These are phyloP conservation scores for Protostelium mycophagum DNA, from an alignment of 78 protist genomes.

Conservation along the genomic window DNA sequence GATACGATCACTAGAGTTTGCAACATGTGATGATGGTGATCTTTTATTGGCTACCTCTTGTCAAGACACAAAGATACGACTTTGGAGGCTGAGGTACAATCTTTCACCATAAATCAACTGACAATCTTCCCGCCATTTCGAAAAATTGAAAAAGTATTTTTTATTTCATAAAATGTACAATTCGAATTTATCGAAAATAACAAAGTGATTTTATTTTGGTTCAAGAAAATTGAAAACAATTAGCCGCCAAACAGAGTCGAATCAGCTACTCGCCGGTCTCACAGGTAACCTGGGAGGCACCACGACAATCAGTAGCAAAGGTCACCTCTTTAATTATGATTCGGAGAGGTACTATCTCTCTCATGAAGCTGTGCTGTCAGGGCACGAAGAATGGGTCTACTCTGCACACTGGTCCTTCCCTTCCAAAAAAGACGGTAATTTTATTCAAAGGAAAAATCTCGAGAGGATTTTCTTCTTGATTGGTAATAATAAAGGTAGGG, in stretches of 20 bases:
- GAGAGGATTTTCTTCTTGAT: not conserved
- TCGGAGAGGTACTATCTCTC: not conserved
- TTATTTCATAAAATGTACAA: too few relatives aligned
- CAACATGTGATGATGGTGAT: not conserved
- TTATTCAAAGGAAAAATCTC: not conserved
- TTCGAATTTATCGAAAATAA: too few relatives aligned
- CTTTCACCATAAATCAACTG: not conserved
- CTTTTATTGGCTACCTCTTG: constrained; percentile 43
- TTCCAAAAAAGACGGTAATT: not conserved
- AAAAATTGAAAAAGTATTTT: not conserved
- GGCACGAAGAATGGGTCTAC: constrained; percentile 65
- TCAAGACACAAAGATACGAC: constrained; percentile 50
- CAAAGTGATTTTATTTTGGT: too few relatives aligned
- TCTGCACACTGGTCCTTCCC: constrained; percentile 47
- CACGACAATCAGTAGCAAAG: constrained; percentile 28
- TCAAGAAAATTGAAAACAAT: not conserved
- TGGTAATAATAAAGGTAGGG: too few relatives aligned
- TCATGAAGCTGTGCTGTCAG: constrained; percentile 49
- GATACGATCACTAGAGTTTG: constrained; percentile 31
- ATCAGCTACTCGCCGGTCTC: constrained; percentile 6
- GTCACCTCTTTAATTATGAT: constrained; percentile 28
- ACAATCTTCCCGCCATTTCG: not conserved
- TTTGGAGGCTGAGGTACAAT: constrained; percentile 30
- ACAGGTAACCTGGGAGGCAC: constrained; percentile 10
- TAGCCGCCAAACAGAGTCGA: not conserved